Conservation (phyloP, 331 rosid genomes). For the Pyracantha coccinea region DNA sequence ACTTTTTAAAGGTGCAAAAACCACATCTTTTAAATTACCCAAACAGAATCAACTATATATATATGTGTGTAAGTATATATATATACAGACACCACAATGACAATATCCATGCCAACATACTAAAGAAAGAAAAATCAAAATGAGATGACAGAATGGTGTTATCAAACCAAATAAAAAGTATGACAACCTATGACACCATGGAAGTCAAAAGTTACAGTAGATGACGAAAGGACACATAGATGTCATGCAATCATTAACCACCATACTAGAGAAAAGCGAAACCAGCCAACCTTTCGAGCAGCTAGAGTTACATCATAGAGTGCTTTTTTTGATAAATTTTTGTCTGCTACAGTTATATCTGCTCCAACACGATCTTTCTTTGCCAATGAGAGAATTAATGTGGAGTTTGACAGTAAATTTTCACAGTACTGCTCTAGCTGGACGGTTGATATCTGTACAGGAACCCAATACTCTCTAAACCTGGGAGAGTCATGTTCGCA, state of each 20-base stretch:
- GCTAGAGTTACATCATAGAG: slow-evolving; percentile 49
- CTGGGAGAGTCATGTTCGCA: slow-evolving; percentile 44
- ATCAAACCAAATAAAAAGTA: slow-evolving; percentile 3
- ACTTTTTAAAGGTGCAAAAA: not conserved
- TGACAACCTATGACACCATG: not conserved
- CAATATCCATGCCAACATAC: not conserved
- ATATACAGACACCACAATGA: not conserved
- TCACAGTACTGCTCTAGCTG: slow-evolving; percentile 94
- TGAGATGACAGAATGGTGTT: not conserved
- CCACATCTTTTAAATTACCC: not conserved
- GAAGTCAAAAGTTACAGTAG: not conserved
- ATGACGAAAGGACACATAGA: not conserved
- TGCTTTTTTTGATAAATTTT: slow-evolving; percentile 16
- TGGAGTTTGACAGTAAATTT: slow-evolving; percentile 52
- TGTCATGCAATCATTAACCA: slow-evolving; percentile 14
- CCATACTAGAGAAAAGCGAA: slow-evolving; percentile 20
- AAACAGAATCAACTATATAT: not conserved
- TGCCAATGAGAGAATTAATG: slow-evolving; percentile 42
- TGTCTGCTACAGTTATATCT: not conserved
- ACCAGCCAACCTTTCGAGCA: slow-evolving; percentile 58
- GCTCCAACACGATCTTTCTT: slow-evolving; percentile 45
- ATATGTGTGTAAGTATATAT: no score
- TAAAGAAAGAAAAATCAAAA: not conserved
- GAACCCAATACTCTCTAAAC: slow-evolving; percentile 93
- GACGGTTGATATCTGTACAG: slow-evolving; percentile 58